phyloP scores from a whole-genome alignment of 78 protist species.

The Dictyostelium capitatum region DNA sequence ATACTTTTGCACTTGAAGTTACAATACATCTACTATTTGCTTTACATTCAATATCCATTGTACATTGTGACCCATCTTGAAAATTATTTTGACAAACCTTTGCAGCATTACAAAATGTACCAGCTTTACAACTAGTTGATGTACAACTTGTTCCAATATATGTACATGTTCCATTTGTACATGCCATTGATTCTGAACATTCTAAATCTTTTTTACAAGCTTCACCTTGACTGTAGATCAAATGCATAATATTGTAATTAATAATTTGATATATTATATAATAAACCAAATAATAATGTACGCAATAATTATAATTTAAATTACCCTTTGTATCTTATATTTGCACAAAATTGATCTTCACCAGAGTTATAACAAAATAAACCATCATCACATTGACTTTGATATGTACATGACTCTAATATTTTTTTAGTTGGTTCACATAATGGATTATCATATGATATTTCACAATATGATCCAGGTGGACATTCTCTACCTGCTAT shows the following conservation, averaged over 20 bases:
- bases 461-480: neutral
- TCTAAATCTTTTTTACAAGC: conserved; percentile 13
- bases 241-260: too few species aligned
- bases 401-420: neutral
- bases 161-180: conserved; percentile 22
- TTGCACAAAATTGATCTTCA: conserved; percentile 36
- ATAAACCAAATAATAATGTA: neutral
- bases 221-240: conserved; percentile 36
- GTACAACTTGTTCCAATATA: neutral
- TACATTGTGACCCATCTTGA: conserved; percentile 13
- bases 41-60: neutral
- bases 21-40: conserved; percentile 21
- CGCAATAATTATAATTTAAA: too few species aligned
- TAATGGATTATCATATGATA: neutral
- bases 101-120: conserved; percentile 12
- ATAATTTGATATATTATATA: neutral
- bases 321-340: conserved; percentile 42
- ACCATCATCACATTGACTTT: conserved; percentile 32
- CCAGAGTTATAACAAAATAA: neutral
- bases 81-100: neutral
- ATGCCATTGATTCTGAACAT: conserved; percentile 21
- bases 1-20: neutral
- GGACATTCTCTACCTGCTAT: neutral
- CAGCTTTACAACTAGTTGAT: neutral
- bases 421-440: neutral